These are phyloP conservation scores for Ophiosphaerella herpotricha DNA, from an alignment of 2,329 filamentous ascomycete genomes.

Conservation along the genomic window DNA sequence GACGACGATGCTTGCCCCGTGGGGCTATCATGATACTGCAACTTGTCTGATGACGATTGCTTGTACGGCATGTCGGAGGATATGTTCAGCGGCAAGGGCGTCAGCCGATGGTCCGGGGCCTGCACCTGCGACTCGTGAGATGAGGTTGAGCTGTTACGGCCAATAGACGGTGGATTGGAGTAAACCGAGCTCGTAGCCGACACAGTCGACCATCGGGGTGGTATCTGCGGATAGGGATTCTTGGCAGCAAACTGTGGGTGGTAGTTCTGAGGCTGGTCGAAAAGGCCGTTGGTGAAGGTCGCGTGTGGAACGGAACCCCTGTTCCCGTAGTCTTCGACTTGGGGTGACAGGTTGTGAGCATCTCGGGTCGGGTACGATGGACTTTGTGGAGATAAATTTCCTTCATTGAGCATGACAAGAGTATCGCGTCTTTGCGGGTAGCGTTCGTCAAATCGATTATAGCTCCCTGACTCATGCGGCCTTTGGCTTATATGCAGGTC, in stretches of 20 bases:
- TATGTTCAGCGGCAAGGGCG: constrained; percentile 3
- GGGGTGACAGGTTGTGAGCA: constrained; percentile 14
- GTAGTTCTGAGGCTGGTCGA: constrained; percentile 15
- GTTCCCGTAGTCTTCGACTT: constrained; percentile 12
- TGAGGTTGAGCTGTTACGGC: constrained; percentile 31
- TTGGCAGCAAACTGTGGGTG: constrained; percentile 10
- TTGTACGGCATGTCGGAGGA: neutral
- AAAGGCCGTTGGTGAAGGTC: constrained; percentile 21
- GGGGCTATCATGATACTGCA: neutral
- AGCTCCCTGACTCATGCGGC: constrained; percentile 3
- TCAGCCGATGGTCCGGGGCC: constrained; percentile 1
- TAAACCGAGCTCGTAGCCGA: constrained; percentile 31
- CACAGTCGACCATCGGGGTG: constrained; percentile 28
- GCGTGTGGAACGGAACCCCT: constrained; percentile 13
- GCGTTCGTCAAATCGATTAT: constrained; percentile 4
- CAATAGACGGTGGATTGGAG: constrained; percentile 32
- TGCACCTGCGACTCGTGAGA: constrained; percentile 26
- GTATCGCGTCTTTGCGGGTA: constrained; percentile 21
- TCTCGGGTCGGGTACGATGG: constrained; percentile 13
- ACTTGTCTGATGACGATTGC: neutral
- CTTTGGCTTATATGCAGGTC: constrained; percentile 14
- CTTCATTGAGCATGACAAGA: constrained; percentile 22
- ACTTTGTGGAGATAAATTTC: constrained; percentile 10
- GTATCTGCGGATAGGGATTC: constrained; percentile 13
- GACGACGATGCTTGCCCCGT: constrained; percentile 1